Evolutionary conservation across 306 rosid species (phyloP), one percentile per base, ranked within the genome.

Genomic region (Prunus mira): DNA sequence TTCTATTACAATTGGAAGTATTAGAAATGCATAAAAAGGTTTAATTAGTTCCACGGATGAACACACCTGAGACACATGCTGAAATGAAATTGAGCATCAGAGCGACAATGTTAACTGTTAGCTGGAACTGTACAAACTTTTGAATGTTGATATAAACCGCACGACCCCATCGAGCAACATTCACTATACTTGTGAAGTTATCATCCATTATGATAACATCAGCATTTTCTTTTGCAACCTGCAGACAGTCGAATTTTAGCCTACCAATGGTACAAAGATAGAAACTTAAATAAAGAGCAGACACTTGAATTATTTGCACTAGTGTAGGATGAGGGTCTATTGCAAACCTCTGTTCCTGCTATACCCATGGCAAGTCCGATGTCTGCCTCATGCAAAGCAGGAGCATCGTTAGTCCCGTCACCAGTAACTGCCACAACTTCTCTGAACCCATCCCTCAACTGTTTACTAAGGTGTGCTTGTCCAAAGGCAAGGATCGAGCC

Each of bases 201-300:
- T 95, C 97, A 43, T 95, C 99, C 96, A 95, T 68, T 67, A 90
- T 88, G 55, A 95, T 91, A 45, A 95, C 97, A 79, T 95, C 97
- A 0, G 97, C 96, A 67, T 88, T 92, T 84, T 95, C 97, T 89
- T 92, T 95, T n/a, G 99, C 99, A 69, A 95, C 99, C 97, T 95
- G 85, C 38, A 56, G 49, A 45, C 69, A 12, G n/a, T 57, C 2
- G 15, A 68, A 73, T 25, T 60, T 57, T 19, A 14, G 2, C 14
- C 50, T 1, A 34, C 9, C 18, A 65, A 3, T 63, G 18, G 49
- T 4, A 34, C 30, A 14, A 14, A 32, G 9, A n/a, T 28, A 28
- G 67, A 63, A 13, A 27, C 22, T 52, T 52, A 18, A 52, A 17
- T 18, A 67, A 9, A 6, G 54, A 38, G 17, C 43, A 18, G 27